These are phyloP conservation scores for Aspergillus intermedius DNA, from an alignment of 2,329 filamentous ascomycete species.

Conservation along the genomic window DNA sequence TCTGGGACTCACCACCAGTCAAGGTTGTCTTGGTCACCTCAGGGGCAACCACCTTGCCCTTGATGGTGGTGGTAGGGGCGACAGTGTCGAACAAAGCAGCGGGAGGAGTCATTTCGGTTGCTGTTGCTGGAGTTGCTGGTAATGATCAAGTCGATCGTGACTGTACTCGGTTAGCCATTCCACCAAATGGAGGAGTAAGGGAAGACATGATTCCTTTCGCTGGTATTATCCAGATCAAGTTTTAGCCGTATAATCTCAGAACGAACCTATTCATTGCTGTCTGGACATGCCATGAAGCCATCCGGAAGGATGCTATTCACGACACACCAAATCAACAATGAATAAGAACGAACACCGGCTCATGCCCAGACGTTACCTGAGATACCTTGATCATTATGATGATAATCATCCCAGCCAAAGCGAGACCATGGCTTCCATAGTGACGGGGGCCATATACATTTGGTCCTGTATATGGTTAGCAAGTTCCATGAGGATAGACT, in stretches of 20 bases:
- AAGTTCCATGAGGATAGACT: neutral
- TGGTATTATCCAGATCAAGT: conserved; percentile 99
- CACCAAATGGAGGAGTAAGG: conserved; percentile 32
- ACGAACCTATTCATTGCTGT: conserved; percentile 24
- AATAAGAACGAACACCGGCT: conserved; percentile 55
- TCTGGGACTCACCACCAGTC: conserved; percentile 36
- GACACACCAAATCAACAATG: conserved; percentile 17
- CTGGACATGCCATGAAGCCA: neutral
- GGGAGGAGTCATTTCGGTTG: conserved; percentile 67
- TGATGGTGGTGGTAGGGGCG: conserved; percentile 29
- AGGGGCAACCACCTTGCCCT: conserved; percentile 40
- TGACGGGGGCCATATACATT: neutral
- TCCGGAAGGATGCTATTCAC: conserved; percentile 3
- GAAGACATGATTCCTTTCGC: conserved; percentile 96
- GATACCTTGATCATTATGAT: conserved; percentile 42
- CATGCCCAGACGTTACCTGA: conserved; percentile 50
- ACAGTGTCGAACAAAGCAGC: conserved; percentile 56
- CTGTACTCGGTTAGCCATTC: conserved; percentile 37
- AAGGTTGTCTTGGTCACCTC: conserved; percentile 30
- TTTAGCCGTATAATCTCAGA: conserved; percentile 82
- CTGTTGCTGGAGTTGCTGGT: neutral
- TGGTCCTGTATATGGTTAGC: neutral
- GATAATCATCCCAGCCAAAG: conserved; percentile 34
- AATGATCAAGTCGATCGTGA: conserved; percentile 23
- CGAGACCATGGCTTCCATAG: conserved; percentile 34